A percentile compares a stretch with the other conserved stretches of the same genome.
phyloP scores from a whole-genome alignment of 306 rosid species.

The Ceratonia siliqua region DNA sequence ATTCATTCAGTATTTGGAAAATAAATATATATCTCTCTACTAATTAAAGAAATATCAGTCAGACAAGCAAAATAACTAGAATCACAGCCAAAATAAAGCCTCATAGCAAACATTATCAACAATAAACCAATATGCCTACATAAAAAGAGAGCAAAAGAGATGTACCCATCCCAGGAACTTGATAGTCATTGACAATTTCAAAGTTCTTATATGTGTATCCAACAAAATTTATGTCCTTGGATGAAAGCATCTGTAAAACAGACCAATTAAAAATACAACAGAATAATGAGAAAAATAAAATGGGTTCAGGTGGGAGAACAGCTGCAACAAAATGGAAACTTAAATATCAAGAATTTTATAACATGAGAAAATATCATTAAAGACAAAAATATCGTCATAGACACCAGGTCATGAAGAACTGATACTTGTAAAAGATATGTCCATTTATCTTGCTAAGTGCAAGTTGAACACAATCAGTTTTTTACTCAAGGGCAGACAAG shows the following conservation, averaged over 20 bases:
- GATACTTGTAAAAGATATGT: not conserved
- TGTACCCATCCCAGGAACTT: constrained; percentile 94
- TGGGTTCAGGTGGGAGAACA: not conserved
- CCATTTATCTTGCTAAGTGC: not conserved
- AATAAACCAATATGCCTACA: not conserved
- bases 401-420: constrained; percentile 14
- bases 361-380: not conserved
- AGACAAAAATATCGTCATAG: not conserved
- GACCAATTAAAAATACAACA: constrained; percentile 20
- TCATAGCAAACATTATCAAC: not conserved
- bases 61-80: not conserved
- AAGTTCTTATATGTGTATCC: constrained; percentile 97
- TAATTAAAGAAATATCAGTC: not conserved
- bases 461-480: not conserved
- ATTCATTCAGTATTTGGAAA: not conserved
- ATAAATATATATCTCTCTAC: not conserved
- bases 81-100: not conserved
- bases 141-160: constrained; percentile 15
- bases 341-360: not conserved
- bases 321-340: not conserved
- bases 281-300: not conserved
- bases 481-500: no score
- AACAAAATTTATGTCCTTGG: constrained; percentile 92
- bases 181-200: constrained; percentile 93
- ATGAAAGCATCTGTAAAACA: constrained; percentile 85